A percentile compares a stretch with the other conserved stretches of the same genome.
These are phyloP conservation scores for Globisporangium parvum DNA, from an alignment of 352 stramenopile species.

Conservation along the genomic window DNA sequence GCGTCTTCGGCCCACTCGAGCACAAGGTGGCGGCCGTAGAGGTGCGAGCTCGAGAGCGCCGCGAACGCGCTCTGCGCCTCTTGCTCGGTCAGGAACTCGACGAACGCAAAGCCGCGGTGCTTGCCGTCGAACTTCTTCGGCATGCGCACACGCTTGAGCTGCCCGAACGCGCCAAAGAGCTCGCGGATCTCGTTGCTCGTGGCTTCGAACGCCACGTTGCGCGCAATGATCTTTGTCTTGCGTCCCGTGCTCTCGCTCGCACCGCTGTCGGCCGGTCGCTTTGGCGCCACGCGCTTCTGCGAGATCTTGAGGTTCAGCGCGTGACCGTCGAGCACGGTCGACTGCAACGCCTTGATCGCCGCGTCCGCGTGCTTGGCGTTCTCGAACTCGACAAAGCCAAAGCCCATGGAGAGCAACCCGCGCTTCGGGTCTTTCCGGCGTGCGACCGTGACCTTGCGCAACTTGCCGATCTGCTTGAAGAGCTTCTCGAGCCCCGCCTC, in stretches of 20 bases:
- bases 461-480: constrained; percentile 55
- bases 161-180: constrained; percentile 95
- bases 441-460: constrained; percentile 87
- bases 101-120: constrained; percentile 98
- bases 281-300: constrained; percentile 73
- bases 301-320: constrained; percentile 93
- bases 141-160: constrained; percentile 96
- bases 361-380: constrained; percentile 82
- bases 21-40: constrained; percentile 98
- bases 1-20: constrained; percentile 95
- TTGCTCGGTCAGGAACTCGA: constrained; percentile 96
- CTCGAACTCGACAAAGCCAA: constrained; percentile 98
- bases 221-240: constrained; percentile 96
- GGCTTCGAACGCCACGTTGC: constrained; percentile 98
- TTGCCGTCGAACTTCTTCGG: constrained; percentile 98
- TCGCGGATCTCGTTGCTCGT: constrained; percentile 95
- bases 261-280: constrained; percentile 29
- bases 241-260: constrained; percentile 25
- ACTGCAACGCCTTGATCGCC: constrained; percentile 69
- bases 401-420: constrained; percentile 94
- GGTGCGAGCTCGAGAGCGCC: constrained; percentile 92
- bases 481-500: constrained; percentile 83
- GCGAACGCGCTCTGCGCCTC: constrained; percentile 92
- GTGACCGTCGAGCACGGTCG: constrained; percentile 93
- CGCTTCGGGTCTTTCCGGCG: constrained; percentile 76